Percentiles rank a stretch among this genome's conserved stretches.
Conservation (phyloP, 768 basidiomycete genomes). For the Neoboletus magnificus region DNA sequence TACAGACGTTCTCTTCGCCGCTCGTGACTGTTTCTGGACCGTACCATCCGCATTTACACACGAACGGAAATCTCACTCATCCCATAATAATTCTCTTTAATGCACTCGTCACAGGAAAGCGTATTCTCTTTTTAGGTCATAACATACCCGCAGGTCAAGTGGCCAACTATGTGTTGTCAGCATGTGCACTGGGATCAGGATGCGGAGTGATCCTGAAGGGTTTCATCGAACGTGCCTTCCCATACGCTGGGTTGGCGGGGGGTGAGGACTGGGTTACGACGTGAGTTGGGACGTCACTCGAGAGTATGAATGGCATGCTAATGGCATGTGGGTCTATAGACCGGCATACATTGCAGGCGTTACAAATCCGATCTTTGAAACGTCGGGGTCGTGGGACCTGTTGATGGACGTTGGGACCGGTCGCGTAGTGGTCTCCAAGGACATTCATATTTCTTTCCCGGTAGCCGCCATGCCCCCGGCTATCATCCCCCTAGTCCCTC, state of each 20-base stretch:
- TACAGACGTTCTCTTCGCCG: constrained; percentile 73
- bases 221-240: constrained; percentile 89
- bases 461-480: constrained; percentile 39
- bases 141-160: constrained; percentile 87
- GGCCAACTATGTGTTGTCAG: constrained; percentile 87
- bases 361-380: constrained; percentile 94
- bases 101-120: constrained; percentile 90
- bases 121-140: constrained; percentile 94
- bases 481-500: constrained; percentile 45
- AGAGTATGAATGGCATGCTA: neutral
- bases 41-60: constrained; percentile 89
- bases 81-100: constrained; percentile 96
- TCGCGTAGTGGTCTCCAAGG: constrained; percentile 82
- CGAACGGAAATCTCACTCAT: constrained; percentile 85
- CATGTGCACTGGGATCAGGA: constrained; percentile 90
- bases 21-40: constrained; percentile 65
- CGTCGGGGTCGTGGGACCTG: constrained; percentile 86
- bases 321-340: constrained; percentile 36
- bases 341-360: constrained; percentile 96
- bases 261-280: constrained; percentile 87
- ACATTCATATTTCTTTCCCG: constrained; percentile 64
- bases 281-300: constrained; percentile 44
- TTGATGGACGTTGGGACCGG: constrained; percentile 88
- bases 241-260: constrained; percentile 88
- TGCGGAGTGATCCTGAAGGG: constrained; percentile 82